These are phyloP conservation scores for Bassia scoparia DNA, from an alignment of 148 eudicot species.

Conservation along the genomic window DNA sequence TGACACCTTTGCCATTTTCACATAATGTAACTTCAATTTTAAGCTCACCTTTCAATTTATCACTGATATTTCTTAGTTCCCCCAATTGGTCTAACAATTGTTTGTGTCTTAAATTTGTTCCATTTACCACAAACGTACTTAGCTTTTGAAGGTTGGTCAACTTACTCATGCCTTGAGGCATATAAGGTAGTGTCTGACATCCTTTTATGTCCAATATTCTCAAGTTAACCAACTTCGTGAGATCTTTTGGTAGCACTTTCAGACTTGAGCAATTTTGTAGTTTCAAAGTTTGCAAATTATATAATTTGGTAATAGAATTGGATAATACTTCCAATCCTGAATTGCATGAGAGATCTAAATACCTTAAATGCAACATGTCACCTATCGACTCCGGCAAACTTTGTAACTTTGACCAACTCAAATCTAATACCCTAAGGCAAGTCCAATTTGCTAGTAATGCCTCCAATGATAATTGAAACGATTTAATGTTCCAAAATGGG, in stretches of 20 bases:
- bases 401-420: not conserved
- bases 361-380: slow-evolving; percentile 4
- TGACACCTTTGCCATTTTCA: not conserved
- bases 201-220: not conserved
- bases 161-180: not conserved
- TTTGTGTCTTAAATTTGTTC: not conserved
- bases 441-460: not conserved
- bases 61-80: not conserved
- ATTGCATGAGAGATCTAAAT: not conserved
- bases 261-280: not conserved
- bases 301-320: not conserved
- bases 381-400: not conserved
- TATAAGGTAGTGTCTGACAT: not conserved
- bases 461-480: not conserved
- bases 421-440: not conserved
- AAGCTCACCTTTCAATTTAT: not conserved
- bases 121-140: not conserved
- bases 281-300: not conserved
- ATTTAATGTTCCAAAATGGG: too few relatives aligned
- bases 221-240: not conserved
- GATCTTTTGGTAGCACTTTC: not conserved
- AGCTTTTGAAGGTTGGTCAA: not conserved
- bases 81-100: not conserved
- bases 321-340: not conserved
- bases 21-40: not conserved